These are phyloP conservation scores for Leccinum obscurum DNA, from an alignment of 768 basidiomycete species.

Conservation along the genomic window DNA sequence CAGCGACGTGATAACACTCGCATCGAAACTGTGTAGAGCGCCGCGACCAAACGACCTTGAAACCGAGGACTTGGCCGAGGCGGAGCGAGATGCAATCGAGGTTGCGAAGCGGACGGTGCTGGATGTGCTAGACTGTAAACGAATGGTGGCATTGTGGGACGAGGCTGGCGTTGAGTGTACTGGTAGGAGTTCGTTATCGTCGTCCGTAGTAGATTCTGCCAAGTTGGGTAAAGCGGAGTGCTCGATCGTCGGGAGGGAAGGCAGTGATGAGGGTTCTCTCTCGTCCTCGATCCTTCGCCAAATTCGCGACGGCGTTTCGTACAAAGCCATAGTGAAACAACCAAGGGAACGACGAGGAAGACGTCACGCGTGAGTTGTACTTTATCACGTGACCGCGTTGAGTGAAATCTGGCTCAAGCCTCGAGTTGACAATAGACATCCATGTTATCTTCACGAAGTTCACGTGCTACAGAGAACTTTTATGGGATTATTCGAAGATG, in stretches of 20 bases:
- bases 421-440: too few relatives aligned
- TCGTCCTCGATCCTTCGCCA: conserved; percentile 83
- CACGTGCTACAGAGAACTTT: too few relatives aligned
- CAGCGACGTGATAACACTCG: conserved; percentile 56
- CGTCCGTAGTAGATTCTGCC: conserved; percentile 36
- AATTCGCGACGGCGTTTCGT: conserved; percentile 83
- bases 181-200: conserved; percentile 48
- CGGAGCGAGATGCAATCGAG: conserved; percentile 50
- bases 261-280: conserved; percentile 78
- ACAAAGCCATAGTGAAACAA: conserved; percentile 40
- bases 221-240: conserved; percentile 50
- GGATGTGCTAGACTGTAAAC: conserved; percentile 51
- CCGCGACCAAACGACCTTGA: conserved; percentile 38
- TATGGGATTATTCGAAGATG: too few relatives aligned
- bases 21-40: conserved; percentile 55
- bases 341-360: conserved; percentile 1
- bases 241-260: conserved; percentile 72
- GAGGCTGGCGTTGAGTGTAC: conserved; percentile 69
- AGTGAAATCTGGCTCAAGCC: too few relatives aligned
- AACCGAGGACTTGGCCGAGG: conserved; percentile 32
- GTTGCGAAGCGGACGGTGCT: conserved; percentile 51
- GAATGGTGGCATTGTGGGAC: conserved; percentile 50
- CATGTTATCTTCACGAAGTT: too few relatives aligned
- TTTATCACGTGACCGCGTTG: conserved; percentile 28
- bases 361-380: conserved; percentile 22